Base-by-base conservation (phyloP, 805 yeast species). In the Jamesozyma jinghongensis region DNA sequence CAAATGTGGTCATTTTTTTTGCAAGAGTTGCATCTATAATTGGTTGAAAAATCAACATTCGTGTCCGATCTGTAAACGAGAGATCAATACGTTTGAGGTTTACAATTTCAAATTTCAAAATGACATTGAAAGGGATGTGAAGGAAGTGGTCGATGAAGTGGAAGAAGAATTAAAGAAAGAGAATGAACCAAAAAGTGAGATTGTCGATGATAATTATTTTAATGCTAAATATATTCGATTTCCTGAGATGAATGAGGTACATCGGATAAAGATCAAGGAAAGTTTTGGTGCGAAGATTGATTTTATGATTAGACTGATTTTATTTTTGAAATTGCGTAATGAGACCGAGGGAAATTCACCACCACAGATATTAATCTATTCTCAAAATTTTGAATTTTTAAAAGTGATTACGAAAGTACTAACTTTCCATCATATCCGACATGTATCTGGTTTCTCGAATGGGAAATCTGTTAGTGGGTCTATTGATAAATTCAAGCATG, bases 1-100 rank as follows among this genome's bases (percentile, higher is more conserved):
- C 0, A 77, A 77, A 8, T 92, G 98, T 69, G 97, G 97, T 0
- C 98, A 92, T 61, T 79, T 78, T 50, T 92, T 82, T 56, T 92
- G 98, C 57, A 74, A 76, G 42, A 83, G 75, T 1, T 92, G 98
- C 59, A 66, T 92, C 29, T 70, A 65, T 16, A 77, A 70, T 40
- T 92, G 98, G 98, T 56, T 82, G 39, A 62, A 61, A 17, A 66
- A 66, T 13, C 73, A 73, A 31, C 56, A 62, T 1, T 62, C 66
- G 2, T 92, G 98, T 60, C 97, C 98, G 0, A 68, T 87, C 49
- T 92, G 98, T 63, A 85, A 85, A 45, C 62, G 71, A 2, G 48
- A 47, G 1, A 63, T 85, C 14, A 61, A 59, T 19, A 47, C 54
- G 7, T 60, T 67, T 3, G 81, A 85, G 25, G 65, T 85, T 8